A percentile compares a stretch with the other conserved stretches of the same genome.
These are phyloP conservation scores for Penicillium sp. DNA, from an alignment of 2,329 filamentous ascomycete species.

Conservation along the genomic window DNA sequence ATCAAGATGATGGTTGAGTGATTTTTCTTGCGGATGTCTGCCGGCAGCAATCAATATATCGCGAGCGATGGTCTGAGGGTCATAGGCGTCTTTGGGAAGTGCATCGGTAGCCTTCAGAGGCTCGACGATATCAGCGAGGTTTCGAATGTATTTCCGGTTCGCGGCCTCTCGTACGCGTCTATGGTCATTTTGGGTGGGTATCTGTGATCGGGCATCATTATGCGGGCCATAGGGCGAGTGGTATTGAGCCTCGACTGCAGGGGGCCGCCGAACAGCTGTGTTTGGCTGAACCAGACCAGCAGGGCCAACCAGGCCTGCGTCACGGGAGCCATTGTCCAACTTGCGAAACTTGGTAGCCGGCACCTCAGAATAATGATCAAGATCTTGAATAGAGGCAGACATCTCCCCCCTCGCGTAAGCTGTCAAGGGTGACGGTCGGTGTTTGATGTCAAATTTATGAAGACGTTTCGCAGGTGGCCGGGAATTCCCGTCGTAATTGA, in stretches of 20 bases:
- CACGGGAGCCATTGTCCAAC: background rate
- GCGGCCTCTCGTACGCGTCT: slow-evolving; percentile 8
- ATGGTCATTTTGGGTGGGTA: too few species aligned
- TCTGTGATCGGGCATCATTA: too few species aligned
- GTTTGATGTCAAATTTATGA: too few species aligned
- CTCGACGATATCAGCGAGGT: slow-evolving; percentile 38
- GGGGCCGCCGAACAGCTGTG: too few species aligned
- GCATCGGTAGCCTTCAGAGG: slow-evolving; percentile 37
- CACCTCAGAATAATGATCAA: background rate
- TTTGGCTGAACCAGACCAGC: too few species aligned
- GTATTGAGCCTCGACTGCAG: too few species aligned
- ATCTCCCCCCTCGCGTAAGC: background rate
- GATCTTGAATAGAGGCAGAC: background rate
- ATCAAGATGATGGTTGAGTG: slow-evolving; percentile 56
- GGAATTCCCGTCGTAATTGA: too few species aligned
- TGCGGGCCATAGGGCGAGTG: too few species aligned
- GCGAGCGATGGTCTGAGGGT: slow-evolving; percentile 56
- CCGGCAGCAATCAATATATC: slow-evolving; percentile 58
- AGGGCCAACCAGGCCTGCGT: background rate
- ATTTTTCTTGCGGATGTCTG: slow-evolving; percentile 53
- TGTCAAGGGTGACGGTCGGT: too few species aligned
- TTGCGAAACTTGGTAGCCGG: slow-evolving; percentile 2
- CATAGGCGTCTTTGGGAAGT: slow-evolving; percentile 47
- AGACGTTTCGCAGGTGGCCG: too few species aligned
- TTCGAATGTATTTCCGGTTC: slow-evolving; percentile 19